Percentiles rank a stretch among this genome's conserved stretches.
Conservation (phyloP, 129 eudicot genomes). For the Artemisia annua region DNA sequence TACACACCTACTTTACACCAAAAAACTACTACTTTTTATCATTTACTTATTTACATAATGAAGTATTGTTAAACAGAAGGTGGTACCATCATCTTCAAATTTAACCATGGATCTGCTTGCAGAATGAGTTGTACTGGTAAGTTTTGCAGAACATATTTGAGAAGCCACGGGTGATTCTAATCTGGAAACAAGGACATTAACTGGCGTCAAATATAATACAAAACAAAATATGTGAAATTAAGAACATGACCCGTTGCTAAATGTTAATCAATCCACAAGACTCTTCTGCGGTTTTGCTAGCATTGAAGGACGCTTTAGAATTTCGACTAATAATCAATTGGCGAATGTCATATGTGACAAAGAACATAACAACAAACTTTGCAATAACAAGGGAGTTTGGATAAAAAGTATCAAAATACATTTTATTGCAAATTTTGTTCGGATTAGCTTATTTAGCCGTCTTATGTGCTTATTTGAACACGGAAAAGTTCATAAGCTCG, state of each 20-base stretch:
- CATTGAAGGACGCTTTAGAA: not conserved
- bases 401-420: not conserved
- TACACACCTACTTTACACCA: not conserved
- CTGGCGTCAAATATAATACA: not conserved
- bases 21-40: not conserved
- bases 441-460: not conserved
- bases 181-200: slow-evolving; percentile 15
- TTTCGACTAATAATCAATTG: not conserved
- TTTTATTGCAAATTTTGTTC: not conserved
- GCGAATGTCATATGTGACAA: not conserved
- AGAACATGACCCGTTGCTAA: not conserved
- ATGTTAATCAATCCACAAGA: not conserved
- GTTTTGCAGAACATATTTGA: not conserved
- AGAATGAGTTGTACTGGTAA: not conserved
- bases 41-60: slow-evolving; percentile 16
- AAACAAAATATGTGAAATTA: not conserved
- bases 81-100: slow-evolving; percentile 19
- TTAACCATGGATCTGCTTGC: slow-evolving; percentile 22
- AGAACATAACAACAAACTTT: not conserved
- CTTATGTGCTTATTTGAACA: too few relatives aligned
- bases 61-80: not conserved
- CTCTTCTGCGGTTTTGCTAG: not conserved
- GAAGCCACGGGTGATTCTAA: not conserved
- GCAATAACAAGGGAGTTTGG: not conserved
- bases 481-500: too few relatives aligned